These are phyloP conservation scores for Strobilomyces dryophilus DNA, from an alignment of 768 basidiomycete genomes.

Conservation along the genomic window DNA sequence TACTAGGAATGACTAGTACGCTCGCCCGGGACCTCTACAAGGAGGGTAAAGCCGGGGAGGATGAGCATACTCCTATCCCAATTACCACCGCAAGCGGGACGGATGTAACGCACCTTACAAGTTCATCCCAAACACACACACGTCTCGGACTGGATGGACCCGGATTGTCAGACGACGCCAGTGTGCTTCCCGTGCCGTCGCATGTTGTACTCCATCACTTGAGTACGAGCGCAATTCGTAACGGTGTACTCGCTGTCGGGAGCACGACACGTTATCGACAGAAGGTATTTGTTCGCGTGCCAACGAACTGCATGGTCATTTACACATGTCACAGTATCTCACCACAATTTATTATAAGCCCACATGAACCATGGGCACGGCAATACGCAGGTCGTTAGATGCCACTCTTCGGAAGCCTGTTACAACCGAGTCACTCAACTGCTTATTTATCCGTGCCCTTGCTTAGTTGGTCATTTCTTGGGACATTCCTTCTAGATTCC, in stretches of 20 bases:
- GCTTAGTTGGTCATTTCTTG: conserved; percentile 25
- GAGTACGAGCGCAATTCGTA: conserved; percentile 91
- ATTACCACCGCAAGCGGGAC: conserved; percentile 39
- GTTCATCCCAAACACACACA: conserved; percentile 20
- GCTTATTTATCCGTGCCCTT: conserved; percentile 26
- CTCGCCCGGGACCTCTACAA: conserved; percentile 26
- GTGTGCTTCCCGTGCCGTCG: conserved; percentile 86
- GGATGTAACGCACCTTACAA: conserved; percentile 33
- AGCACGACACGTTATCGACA: conserved; percentile 88
- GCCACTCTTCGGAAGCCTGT: conserved; percentile 10
- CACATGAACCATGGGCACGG: conserved; percentile 32
- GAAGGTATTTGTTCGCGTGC: conserved; percentile 53
- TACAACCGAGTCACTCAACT: conserved; percentile 10
- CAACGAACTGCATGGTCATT: conserved; percentile 8
- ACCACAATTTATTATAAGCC: conserved; percentile 85
- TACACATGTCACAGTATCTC: conserved; percentile 54
- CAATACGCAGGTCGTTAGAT: conserved; percentile 26
- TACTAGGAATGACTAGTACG: conserved; percentile 35
- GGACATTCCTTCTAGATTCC: conserved; percentile 25
- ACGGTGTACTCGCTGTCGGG: conserved; percentile 89
- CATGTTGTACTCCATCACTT: conserved; percentile 94
- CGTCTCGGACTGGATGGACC: conserved; percentile 35
- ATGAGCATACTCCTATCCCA: conserved; percentile 27
- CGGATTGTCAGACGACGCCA: conserved; percentile 78
- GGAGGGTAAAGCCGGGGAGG: conserved; percentile 20